Evolutionary conservation across 352 stramenopile species (phyloP).

Genomic region (Globisporangium nagaii): DNA sequence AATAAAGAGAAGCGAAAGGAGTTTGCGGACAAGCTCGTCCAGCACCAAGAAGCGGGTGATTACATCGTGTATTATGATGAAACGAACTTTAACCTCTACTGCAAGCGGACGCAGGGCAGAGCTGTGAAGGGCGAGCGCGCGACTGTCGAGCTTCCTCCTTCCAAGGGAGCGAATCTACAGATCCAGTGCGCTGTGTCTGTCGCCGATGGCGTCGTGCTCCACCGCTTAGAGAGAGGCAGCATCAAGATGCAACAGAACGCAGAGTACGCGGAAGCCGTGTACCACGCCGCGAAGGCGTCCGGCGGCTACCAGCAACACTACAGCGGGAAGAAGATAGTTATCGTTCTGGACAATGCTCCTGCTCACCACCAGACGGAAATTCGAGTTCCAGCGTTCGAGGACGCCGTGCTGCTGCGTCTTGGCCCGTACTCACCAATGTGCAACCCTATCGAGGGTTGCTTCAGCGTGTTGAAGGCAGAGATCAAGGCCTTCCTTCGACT

Average conservation of each 20-base stretch:
- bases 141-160: not conserved
- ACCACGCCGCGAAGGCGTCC: constrained; percentile 4
- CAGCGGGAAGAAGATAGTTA: constrained; percentile 16
- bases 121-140: constrained; percentile 5
- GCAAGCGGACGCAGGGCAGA: constrained; percentile 5
- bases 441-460: constrained; percentile 22
- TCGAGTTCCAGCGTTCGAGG: not conserved
- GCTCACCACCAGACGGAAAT: constrained; percentile 11
- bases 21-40: not conserved
- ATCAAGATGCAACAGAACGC: constrained; percentile 21
- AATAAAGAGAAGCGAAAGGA: constrained; percentile 18
- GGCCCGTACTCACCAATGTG: constrained; percentile 15
- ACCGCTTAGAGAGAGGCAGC: constrained; percentile 7
- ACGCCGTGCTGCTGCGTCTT: constrained; percentile 16
- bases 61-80: constrained; percentile 15
- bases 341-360: constrained; percentile 19
- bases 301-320: constrained; percentile 6
- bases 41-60: constrained; percentile 1
- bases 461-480: constrained; percentile 5
- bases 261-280: constrained; percentile 10
- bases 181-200: constrained; percentile 14
- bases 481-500: no score
- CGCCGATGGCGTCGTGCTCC: constrained; percentile 2
- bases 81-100: constrained; percentile 21
- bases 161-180: constrained; percentile 17